A percentile compares a stretch with the other conserved stretches of the same genome.
phyloP scores from a whole-genome alignment of 805 yeast species.

The Kluyveromyces lactis region DNA sequence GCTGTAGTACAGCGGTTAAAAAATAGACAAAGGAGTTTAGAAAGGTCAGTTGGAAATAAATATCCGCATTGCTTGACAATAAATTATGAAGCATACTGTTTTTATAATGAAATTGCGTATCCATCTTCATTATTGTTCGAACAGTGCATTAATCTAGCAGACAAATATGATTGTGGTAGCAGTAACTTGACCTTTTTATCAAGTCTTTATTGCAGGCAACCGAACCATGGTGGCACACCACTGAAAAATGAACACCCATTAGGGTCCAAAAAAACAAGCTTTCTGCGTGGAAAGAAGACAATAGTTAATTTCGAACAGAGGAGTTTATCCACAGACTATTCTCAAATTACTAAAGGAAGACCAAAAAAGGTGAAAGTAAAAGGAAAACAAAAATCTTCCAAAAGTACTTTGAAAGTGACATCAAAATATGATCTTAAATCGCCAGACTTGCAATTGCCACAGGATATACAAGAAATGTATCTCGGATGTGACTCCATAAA shows the following conservation, averaged over 20 bases:
- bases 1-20: constrained; percentile 16
- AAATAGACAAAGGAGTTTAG: constrained; percentile 17
- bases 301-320: neutral
- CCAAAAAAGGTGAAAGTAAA: neutral
- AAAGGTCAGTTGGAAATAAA: constrained; percentile 20
- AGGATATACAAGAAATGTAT: constrained; percentile 3
- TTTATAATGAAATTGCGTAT: constrained; percentile 26
- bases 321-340: too few species aligned
- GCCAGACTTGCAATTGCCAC: constrained; percentile 2
- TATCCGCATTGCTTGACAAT: constrained; percentile 27
- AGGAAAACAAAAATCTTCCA: too few species aligned
- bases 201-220: constrained; percentile 24
- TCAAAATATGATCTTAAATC: neutral
- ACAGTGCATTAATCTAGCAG: constrained; percentile 23
- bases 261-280: constrained; percentile 3
- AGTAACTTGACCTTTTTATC: constrained; percentile 23
- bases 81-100: constrained; percentile 30
- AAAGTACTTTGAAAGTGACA: neutral
- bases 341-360: neutral
- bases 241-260: constrained; percentile 19
- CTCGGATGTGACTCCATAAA: neutral
- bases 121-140: constrained; percentile 26
- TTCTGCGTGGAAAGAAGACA: constrained; percentile 5
- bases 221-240: constrained; percentile 23
- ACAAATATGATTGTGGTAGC: constrained; percentile 13